Conservation (phyloP, 108 stramenopile species). For the Asterionellopsis glacialis region DNA sequence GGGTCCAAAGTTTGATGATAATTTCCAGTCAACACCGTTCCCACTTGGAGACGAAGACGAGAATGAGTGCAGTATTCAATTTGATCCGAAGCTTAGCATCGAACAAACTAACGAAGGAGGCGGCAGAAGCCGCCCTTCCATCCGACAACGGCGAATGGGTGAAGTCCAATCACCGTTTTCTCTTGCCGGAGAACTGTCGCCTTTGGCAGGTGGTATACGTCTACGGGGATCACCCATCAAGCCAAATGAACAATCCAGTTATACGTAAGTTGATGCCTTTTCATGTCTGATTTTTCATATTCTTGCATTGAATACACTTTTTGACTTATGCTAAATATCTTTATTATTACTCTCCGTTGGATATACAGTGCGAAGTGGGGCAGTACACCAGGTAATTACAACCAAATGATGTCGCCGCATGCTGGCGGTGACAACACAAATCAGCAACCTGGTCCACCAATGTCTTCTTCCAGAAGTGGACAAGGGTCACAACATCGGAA, state of each 20-base stretch:
- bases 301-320: not conserved
- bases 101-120: not conserved
- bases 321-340: not conserved
- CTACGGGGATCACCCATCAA: constrained; percentile 3
- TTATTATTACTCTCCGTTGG: not conserved
- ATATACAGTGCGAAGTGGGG: not conserved
- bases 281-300: not conserved
- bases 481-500: constrained; percentile 1
- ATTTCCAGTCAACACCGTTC: constrained; percentile 4
- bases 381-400: no score
- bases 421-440: not conserved
- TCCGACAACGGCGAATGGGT: constrained; percentile 4
- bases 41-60: not conserved
- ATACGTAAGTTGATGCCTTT: not conserved
- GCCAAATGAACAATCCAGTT: not conserved
- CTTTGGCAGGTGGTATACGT: not conserved
- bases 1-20: constrained; percentile 19
- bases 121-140: constrained; percentile 3
- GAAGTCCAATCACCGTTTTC: not conserved
- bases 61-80: not conserved
- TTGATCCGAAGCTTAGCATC: not conserved
- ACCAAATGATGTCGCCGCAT: not conserved
- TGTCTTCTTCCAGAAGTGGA: not conserved
- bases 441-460: not conserved
- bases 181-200: not conserved